Percentiles rank a stretch among this genome's conserved stretches.
Evolutionary conservation across 2,329 filamentous ascomycete genomes (phyloP).

Genomic region (Huntiella bhutanensis): DNA sequence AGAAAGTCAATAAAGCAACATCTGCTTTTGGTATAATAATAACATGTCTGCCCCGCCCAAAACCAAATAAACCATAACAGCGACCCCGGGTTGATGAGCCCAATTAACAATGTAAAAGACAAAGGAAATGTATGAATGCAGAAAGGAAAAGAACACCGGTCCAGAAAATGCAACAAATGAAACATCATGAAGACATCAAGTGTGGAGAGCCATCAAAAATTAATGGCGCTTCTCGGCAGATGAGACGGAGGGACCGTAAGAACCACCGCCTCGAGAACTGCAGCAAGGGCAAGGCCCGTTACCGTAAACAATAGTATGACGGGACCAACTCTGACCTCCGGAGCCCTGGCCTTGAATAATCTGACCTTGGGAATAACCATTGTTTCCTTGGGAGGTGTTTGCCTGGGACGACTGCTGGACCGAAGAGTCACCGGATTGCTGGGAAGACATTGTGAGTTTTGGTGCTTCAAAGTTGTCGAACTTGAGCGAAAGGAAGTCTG

Average conservation of each 20-base stretch:
- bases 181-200: background rate
- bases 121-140: background rate
- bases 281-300: conserved; percentile 39
- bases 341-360: conserved; percentile 30
- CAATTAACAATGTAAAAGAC: background rate
- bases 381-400: background rate
- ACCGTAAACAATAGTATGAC: conserved; percentile 40
- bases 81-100: background rate
- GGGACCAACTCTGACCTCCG: conserved; percentile 32
- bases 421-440: too few species aligned
- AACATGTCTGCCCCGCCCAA: too few species aligned
- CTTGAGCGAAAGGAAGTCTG: conserved; percentile 24
- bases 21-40: too few species aligned
- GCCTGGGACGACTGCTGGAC: too few species aligned
- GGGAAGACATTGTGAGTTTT: too few species aligned
- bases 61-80: too few species aligned
- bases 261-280: conserved; percentile 27
- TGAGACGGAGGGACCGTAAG: conserved; percentile 35
- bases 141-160: background rate
- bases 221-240: conserved; percentile 29
- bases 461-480: too few species aligned
- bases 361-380: conserved; percentile 25
- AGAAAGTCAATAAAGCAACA: background rate
- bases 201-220: background rate
- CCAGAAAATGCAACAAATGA: background rate